These are phyloP conservation scores for Neurospora pannonica DNA, from an alignment of 495 filamentous ascomycete genomes.

Conservation along the genomic window DNA sequence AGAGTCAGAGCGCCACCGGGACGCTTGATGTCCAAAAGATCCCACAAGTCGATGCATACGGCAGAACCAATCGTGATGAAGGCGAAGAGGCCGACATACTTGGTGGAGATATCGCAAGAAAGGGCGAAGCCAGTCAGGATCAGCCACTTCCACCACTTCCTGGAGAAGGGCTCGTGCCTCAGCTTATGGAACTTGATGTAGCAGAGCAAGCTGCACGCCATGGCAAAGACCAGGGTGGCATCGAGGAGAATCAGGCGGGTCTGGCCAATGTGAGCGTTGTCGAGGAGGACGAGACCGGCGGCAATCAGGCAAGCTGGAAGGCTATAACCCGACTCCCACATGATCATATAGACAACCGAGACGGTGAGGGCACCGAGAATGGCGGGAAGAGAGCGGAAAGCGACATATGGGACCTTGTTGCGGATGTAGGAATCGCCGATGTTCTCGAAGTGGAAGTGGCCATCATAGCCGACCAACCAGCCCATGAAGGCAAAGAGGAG, in stretches of 20 bases:
- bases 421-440: slow-evolving; percentile 97
- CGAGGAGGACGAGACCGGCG: slow-evolving; percentile 80
- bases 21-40: slow-evolving; percentile 79
- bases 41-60: slow-evolving; percentile 91
- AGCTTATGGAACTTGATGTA: slow-evolving; percentile 98
- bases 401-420: slow-evolving; percentile 94
- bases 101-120: slow-evolving; percentile 96
- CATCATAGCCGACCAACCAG: slow-evolving; percentile 93
- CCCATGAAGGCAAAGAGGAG: slow-evolving; percentile 87
- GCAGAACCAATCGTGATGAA: slow-evolving; percentile 95
- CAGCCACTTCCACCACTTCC: slow-evolving; percentile 99
- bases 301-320: slow-evolving; percentile 84
- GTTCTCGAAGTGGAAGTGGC: slow-evolving; percentile 96
- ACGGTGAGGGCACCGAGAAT: slow-evolving; percentile 87
- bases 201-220: slow-evolving; percentile 86
- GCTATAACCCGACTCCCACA: slow-evolving; percentile 99
- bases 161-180: slow-evolving; percentile 75
- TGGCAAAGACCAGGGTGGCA: slow-evolving; percentile 84
- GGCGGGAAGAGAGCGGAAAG: slow-evolving; percentile 89
- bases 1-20: slow-evolving; percentile 67
- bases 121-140: slow-evolving; percentile 87
- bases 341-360: slow-evolving; percentile 88
- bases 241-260: slow-evolving; percentile 93
- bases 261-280: slow-evolving; percentile 97
- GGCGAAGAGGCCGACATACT: slow-evolving; percentile 90